Conservation (phyloP, 108 stramenopile species). For the Nitzschia putrida region DNA sequence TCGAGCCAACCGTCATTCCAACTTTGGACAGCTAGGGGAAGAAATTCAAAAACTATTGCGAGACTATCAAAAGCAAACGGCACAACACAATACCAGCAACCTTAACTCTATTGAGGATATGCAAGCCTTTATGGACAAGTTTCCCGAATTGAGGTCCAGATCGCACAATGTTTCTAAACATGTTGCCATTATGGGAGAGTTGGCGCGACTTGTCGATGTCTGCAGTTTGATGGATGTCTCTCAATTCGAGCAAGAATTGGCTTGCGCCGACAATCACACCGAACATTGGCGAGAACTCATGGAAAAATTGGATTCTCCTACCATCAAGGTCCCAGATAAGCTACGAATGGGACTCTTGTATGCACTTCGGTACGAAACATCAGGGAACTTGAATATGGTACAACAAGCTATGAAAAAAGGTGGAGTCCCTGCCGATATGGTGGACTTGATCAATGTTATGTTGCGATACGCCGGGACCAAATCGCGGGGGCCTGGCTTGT, state of each 20-base stretch:
- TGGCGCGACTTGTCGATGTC: slow-evolving; percentile 91
- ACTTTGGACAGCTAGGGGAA: slow-evolving; percentile 97
- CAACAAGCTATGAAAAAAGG: slow-evolving; percentile 87
- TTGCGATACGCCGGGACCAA: slow-evolving; percentile 86
- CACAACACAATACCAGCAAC: slow-evolving; percentile 78
- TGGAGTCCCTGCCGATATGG: slow-evolving; percentile 86
- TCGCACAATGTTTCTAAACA: slow-evolving; percentile 93
- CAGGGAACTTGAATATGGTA: slow-evolving; percentile 75
- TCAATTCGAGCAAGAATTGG: slow-evolving; percentile 98
- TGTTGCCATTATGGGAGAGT: slow-evolving; percentile 97
- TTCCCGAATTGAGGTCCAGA: slow-evolving; percentile 89
- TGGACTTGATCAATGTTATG: slow-evolving; percentile 91
- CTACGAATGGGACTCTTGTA: slow-evolving; percentile 95
- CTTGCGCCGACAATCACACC: slow-evolving; percentile 91
- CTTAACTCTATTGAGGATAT: slow-evolving; percentile 95
- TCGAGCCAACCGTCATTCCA: slow-evolving; percentile 85
- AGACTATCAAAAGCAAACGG: slow-evolving; percentile 91
- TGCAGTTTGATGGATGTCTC: slow-evolving; percentile 96
- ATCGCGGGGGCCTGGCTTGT: slow-evolving; percentile 89
- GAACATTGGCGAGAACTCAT: slow-evolving; percentile 88
- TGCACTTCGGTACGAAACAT: slow-evolving; percentile 94
- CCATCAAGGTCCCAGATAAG: slow-evolving; percentile 92
- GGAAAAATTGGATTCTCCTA: slow-evolving; percentile 77
- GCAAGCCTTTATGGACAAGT: slow-evolving; percentile 97
- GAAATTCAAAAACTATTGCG: slow-evolving; percentile 92